Conservation (phyloP, 106 monocot genomes). For the Triglochin maritima region DNA sequence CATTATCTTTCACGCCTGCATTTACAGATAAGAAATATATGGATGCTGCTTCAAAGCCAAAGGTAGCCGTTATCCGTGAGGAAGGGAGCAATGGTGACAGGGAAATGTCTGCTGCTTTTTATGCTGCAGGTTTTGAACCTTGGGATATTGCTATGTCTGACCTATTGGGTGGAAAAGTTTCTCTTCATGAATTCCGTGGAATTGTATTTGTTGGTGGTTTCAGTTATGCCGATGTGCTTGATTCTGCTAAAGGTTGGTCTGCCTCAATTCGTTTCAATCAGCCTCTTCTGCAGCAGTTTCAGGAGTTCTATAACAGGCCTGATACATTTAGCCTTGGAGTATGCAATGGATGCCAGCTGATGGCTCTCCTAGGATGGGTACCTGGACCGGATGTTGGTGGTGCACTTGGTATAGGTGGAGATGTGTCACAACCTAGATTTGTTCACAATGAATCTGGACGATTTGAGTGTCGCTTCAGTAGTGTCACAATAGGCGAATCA, state of each 20-base stretch:
- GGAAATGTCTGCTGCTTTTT: conserved; percentile 90
- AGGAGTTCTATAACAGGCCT: conserved; percentile 52
- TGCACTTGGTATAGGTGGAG: conserved; percentile 30
- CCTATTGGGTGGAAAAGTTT: conserved; percentile 40
- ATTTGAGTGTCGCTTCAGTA: conserved; percentile 78
- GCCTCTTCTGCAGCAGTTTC: conserved; percentile 49
- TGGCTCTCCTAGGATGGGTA: conserved; percentile 97
- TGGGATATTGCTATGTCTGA: conserved; percentile 97
- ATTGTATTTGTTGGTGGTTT: conserved; percentile 96
- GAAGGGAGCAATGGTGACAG: conserved; percentile 98
- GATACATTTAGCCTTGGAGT: conserved; percentile 96
- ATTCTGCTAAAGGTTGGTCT: conserved; percentile 96
- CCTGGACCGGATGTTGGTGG: conserved; percentile 40
- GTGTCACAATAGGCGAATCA: conserved; percentile 62
- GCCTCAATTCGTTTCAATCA: conserved; percentile 80
- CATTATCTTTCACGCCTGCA: conserved; percentile 53
- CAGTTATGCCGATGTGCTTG: conserved; percentile 91
- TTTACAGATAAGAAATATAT: conserved; percentile 49
- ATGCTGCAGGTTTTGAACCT: conserved; percentile 87
- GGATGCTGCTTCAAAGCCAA: conserved; percentile 38
- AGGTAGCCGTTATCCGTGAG: conserved; percentile 87
- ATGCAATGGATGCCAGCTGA: conserved; percentile 95
- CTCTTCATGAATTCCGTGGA: conserved; percentile 55
- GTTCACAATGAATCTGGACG: conserved; percentile 91
- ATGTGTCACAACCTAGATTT: conserved; percentile 75